These are phyloP conservation scores for Solanum appendiculatum DNA, from an alignment of 257 asterid species.

Conservation along the genomic window DNA sequence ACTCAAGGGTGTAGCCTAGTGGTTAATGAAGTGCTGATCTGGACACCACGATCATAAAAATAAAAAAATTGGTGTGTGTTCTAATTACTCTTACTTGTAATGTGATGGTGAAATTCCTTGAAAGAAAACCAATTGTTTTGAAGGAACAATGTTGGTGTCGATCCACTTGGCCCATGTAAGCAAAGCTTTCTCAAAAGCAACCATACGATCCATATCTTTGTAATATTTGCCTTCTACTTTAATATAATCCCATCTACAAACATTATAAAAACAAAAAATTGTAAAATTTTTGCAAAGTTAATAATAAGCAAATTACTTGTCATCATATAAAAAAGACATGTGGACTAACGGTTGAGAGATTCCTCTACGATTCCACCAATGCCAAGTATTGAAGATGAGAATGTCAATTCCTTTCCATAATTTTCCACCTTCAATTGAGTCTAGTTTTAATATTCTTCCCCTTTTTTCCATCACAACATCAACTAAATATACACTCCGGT, in stretches of 20 bases:
- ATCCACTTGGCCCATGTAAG: constrained; percentile 85
- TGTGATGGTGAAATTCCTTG: constrained; percentile 98
- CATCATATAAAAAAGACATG: too few species aligned
- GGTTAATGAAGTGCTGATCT: too few species aligned
- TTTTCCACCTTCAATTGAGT: constrained; percentile 57
- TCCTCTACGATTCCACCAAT: constrained; percentile 89
- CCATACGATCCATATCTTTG: constrained; percentile 74
- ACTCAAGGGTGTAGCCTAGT: too few species aligned
- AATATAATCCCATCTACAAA: constrained; percentile 56
- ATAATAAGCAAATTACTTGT: neutral
- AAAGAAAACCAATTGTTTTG: constrained; percentile 56
- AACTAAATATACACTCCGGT: constrained; percentile 53
- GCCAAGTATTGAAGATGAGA: constrained; percentile 82
- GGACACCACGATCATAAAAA: neutral
- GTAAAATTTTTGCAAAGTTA: neutral
- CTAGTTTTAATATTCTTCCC: constrained; percentile 53
- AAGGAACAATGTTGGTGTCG: constrained; percentile 57
- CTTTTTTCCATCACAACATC: constrained; percentile 41
- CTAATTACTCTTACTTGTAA: constrained; percentile 52
- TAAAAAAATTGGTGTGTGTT: neutral
- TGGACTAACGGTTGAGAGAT: constrained; percentile 54
- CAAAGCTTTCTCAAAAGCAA: constrained; percentile 70
- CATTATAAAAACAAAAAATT: neutral
- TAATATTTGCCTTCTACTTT: constrained; percentile 41
- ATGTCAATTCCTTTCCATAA: constrained; percentile 54